These are phyloP conservation scores for Fusarium avenaceum DNA, from an alignment of 2,329 filamentous ascomycete species.

Conservation along the genomic window DNA sequence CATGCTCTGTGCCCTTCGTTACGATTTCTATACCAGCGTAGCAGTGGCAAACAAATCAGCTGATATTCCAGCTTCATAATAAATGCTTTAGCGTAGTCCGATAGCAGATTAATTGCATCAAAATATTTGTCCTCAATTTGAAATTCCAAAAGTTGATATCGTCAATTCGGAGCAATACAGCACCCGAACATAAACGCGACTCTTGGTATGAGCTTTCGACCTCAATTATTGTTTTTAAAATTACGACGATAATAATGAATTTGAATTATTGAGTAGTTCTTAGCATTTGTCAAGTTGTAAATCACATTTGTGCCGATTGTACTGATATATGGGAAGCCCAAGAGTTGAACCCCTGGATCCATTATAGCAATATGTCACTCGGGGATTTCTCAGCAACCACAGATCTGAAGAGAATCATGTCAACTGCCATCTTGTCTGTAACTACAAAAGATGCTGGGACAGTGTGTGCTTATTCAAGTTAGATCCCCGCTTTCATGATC, in stretches of 20 bases:
- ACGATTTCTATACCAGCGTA: background rate
- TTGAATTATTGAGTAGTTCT: fast-evolving
- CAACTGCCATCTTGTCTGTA: too few relatives aligned
- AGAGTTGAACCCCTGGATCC: background rate
- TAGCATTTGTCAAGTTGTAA: background rate
- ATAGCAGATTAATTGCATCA: background rate
- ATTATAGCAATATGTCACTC: background rate
- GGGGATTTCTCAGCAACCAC: background rate
- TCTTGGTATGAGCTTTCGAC: too few relatives aligned
- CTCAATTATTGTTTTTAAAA: background rate
- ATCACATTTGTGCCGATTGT: background rate
- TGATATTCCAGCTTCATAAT: background rate
- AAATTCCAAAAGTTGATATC: too few relatives aligned
- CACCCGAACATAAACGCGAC: too few relatives aligned
- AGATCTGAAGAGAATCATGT: background rate
- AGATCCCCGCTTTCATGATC: too few relatives aligned
- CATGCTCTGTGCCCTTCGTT: background rate
- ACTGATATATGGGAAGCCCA: background rate
- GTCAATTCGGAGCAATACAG: too few relatives aligned
- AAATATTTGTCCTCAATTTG: too few relatives aligned
- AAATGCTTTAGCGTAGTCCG: background rate
- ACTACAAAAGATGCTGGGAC: too few relatives aligned
- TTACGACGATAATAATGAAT: fast-evolving
- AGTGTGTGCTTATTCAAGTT: too few relatives aligned
- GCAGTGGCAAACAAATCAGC: background rate